A percentile compares a stretch with the other conserved stretches of the same genome.
Evolutionary conservation across 257 asterid species (phyloP).

Genomic region (Solanum boliviense): DNA sequence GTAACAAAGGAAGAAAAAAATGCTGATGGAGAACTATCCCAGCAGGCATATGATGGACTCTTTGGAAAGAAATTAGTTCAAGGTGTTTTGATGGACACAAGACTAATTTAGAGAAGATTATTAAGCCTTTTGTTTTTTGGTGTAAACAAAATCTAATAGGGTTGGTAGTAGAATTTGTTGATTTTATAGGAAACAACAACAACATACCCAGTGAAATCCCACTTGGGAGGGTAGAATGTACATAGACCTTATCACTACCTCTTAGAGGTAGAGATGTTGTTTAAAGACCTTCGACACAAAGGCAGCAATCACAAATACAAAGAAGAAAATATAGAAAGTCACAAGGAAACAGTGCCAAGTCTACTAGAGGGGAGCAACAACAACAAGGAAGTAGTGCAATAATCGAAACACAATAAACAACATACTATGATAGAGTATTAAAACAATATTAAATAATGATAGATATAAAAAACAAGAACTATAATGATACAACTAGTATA

Average conservation of each 20-base stretch:
- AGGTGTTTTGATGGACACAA: background rate
- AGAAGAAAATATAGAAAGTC: background rate
- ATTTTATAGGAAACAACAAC: background rate
- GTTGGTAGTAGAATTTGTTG: background rate
- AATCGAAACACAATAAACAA: background rate
- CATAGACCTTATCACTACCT: background rate
- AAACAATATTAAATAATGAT: background rate
- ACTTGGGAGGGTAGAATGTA: background rate
- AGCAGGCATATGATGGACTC: background rate
- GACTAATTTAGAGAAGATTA: background rate
- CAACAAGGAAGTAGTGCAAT: background rate
- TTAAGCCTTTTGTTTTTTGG: background rate
- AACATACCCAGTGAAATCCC: background rate
- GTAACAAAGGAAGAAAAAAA: background rate
- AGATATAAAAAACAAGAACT: background rate
- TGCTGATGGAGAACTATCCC: background rate
- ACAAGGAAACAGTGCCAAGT: background rate
- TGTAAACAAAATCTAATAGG: background rate
- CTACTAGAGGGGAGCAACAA: background rate
- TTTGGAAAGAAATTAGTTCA: background rate
- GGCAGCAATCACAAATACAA: background rate
- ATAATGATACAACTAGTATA: no score
- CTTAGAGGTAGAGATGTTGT: background rate
- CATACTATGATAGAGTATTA: background rate
- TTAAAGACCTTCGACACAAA: background rate